A percentile compares a stretch with the other conserved stretches of the same genome.
These are phyloP conservation scores for Verticillium nonalfalfae DNA, from an alignment of 2,329 filamentous ascomycete genomes.

Conservation along the genomic window DNA sequence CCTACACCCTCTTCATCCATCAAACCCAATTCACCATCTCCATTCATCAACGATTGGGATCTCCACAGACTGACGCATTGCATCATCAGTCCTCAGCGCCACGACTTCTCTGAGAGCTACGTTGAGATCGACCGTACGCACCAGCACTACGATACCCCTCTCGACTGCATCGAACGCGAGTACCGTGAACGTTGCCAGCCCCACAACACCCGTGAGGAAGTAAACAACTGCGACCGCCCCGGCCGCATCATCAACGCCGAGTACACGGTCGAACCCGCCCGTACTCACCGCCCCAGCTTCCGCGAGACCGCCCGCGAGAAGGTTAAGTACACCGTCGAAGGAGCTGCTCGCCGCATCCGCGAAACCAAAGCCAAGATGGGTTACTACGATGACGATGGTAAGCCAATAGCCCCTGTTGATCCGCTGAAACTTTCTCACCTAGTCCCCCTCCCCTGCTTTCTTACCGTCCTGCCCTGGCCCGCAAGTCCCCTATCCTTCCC, in stretches of 20 bases:
- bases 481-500: constrained; percentile 6
- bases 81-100: constrained; percentile 11
- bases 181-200: constrained; percentile 57
- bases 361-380: constrained; percentile 52
- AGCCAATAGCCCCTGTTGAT: constrained; percentile 18
- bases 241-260: constrained; percentile 15
- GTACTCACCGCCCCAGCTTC: constrained; percentile 36
- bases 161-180: constrained; percentile 61
- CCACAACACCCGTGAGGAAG: constrained; percentile 33
- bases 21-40: not conserved
- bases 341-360: constrained; percentile 27
- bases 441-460: not conserved
- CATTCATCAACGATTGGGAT: constrained; percentile 8
- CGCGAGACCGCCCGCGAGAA: constrained; percentile 43
- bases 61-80: constrained; percentile 16
- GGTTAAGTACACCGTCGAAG: constrained; percentile 61
- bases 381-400: constrained; percentile 60
- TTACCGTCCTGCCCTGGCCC: not conserved
- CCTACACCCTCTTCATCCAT: constrained; percentile 21
- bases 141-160: constrained; percentile 39
- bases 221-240: constrained; percentile 29
- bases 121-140: constrained; percentile 57
- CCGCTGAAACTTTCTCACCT: not conserved
- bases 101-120: constrained; percentile 54
- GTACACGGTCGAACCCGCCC: constrained; percentile 29